Percentiles rank a stretch among this genome's conserved stretches.
These are phyloP conservation scores for Aurifilum marmelostoma DNA, from an alignment of 2,329 filamentous ascomycete species.

Conservation along the genomic window DNA sequence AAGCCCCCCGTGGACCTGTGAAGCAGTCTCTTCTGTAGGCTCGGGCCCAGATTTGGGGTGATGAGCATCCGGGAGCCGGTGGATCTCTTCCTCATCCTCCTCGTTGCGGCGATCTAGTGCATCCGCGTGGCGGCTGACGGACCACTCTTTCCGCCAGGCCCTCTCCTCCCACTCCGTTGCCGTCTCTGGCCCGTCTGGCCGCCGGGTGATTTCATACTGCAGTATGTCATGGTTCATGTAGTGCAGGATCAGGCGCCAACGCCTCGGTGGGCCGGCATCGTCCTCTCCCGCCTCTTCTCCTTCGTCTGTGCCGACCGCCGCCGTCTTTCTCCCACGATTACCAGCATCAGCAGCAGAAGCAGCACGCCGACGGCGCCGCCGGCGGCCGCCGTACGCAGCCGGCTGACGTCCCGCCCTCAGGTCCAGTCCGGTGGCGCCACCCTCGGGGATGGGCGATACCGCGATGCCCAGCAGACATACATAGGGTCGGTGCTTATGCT, in stretches of 20 bases:
- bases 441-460: slow-evolving; percentile 63
- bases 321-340: slow-evolving; percentile 11
- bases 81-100: not conserved
- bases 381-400: slow-evolving; percentile 12
- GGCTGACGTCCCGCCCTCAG: slow-evolving; percentile 27
- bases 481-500: slow-evolving; percentile 45
- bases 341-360: too few relatives aligned
- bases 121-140: not conserved
- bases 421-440: slow-evolving; percentile 36
- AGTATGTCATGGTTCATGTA: slow-evolving; percentile 72
- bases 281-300: slow-evolving; percentile 5
- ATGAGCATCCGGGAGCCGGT: not conserved
- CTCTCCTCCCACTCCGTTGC: slow-evolving; percentile 10
- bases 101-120: not conserved
- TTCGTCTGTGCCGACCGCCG: not conserved
- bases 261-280: slow-evolving; percentile 41
- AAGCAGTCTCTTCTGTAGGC: too few relatives aligned
- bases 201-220: slow-evolving; percentile 63
- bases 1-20: too few relatives aligned
- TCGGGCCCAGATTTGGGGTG: not conserved
- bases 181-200: slow-evolving; percentile 17
- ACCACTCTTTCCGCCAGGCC: slow-evolving; percentile 6
- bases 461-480: slow-evolving; percentile 69
- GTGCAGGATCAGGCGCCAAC: slow-evolving; percentile 72
- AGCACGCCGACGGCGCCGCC: slow-evolving; percentile 12